Evolutionary conservation across 2,329 filamentous ascomycete genomes (phyloP), one percentile per base, ranked within the genome.

Genomic region (Calonectria henricotiae): DNA sequence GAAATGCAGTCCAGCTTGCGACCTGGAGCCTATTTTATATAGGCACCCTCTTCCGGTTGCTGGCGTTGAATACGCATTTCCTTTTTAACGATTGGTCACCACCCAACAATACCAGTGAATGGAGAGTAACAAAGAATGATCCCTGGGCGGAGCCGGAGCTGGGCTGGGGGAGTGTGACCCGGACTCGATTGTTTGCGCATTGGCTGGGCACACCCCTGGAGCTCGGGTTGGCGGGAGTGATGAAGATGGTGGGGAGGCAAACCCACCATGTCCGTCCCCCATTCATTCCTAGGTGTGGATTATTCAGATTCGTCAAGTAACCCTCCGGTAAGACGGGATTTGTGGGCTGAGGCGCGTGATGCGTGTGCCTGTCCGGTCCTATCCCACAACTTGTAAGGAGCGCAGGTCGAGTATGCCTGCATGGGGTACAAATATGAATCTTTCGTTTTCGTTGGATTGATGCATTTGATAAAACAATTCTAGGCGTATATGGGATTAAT

Each of bases 171-270:
- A 23, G 51, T 32, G 51, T 58, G 51, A 30, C 51, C 35, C 23
- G 20, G 6, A 5, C 39, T 58, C 37, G 51, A 39, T 58, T 58
- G 35, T 37, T 25, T 20, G 23, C 23, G 20, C 32, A 58, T 58
- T 39, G 32, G 51, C 27, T 58, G 51, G 51, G 51, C 32, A 58
- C 39, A 46, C 51, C 39, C 46, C 58, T 32, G 47, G 39, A 44
- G 47, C 51, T 63, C 60, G 60, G 60, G 27, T 58, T 41, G 60
- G 41, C 62, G 62, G 67, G 67, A 68, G 61, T 61, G 44, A 65
- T 55, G 25, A 43, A 25, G 49, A 58, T 60, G 61, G 61, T 63
- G 65, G 61, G 61, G 65, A 62, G 61, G 37, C 15, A 47, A 9
- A 13, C 23, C 55, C 25, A 41, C 25, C 23, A 39, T 27, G 8